These are phyloP conservation scores for Aspergillus olivimuriae DNA, from an alignment of 495 filamentous ascomycete species.

Conservation along the genomic window DNA sequence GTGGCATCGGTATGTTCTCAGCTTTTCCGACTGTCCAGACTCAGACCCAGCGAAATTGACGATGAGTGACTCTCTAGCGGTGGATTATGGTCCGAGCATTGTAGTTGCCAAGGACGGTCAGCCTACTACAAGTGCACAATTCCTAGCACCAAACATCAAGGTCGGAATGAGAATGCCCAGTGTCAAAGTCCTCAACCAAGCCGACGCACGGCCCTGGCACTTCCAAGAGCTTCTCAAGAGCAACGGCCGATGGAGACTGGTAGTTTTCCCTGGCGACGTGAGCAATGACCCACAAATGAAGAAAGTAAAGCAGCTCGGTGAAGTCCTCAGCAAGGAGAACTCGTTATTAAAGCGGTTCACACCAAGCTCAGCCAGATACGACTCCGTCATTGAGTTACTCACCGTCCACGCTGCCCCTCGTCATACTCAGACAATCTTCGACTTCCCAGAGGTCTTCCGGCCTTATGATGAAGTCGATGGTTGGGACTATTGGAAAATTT, in stretches of 20 bases:
- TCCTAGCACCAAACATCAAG: slow-evolving; percentile 32
- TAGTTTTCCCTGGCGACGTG: slow-evolving; percentile 40
- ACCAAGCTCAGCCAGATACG: not conserved
- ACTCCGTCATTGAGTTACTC: slow-evolving; percentile 9
- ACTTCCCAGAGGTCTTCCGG: slow-evolving; percentile 23
- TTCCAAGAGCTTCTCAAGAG: slow-evolving; percentile 37
- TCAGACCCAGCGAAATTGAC: too few relatives aligned
- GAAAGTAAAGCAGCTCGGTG: not conserved
- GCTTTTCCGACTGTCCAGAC: too few relatives aligned
- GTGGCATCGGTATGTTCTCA: not conserved
- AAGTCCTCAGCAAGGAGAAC: not conserved
- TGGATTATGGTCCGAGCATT: slow-evolving; percentile 25
- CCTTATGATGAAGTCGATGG: slow-evolving; percentile 21
- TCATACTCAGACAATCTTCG: slow-evolving; percentile 8
- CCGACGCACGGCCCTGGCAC: slow-evolving; percentile 51
- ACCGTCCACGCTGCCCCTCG: slow-evolving; percentile 12
- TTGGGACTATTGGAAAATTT: slow-evolving; percentile 23
- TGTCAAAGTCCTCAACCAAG: slow-evolving; percentile 49
- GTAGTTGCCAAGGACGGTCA: slow-evolving; percentile 1
- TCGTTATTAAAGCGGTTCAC: not conserved
- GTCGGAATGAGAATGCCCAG: slow-evolving; percentile 49
- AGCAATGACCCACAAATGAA: not conserved
- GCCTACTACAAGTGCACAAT: slow-evolving; percentile 18
- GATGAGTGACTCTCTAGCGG: slow-evolving; percentile 50
- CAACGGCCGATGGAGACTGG: slow-evolving; percentile 53